Percentiles rank a stretch among this genome's conserved stretches.
phyloP scores from a whole-genome alignment of 2,329 filamentous ascomycete genomes.

The Penicillium sp. region DNA sequence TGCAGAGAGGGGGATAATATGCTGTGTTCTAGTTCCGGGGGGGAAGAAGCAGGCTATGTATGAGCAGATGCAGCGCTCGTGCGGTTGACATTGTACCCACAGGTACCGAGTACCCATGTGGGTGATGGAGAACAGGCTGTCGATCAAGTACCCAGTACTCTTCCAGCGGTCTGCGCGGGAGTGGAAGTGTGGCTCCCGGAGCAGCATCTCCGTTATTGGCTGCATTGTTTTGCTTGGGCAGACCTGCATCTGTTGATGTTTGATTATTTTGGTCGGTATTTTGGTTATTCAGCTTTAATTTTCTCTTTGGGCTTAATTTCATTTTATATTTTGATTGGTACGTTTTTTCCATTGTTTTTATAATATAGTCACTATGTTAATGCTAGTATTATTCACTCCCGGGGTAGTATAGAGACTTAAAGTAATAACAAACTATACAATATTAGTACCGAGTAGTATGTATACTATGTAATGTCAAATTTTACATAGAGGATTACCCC shows the following conservation, averaged over 20 bases:
- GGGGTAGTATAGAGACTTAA: background rate
- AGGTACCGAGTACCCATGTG: slow-evolving; percentile 8
- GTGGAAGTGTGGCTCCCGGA: slow-evolving; percentile 5
- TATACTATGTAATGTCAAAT: background rate
- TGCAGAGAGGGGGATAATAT: slow-evolving; percentile 7
- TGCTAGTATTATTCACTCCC: background rate
- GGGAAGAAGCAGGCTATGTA: slow-evolving; percentile 7
- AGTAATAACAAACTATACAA: background rate
- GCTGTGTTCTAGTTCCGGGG: slow-evolving; percentile 8
- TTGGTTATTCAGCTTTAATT: background rate
- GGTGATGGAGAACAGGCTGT: slow-evolving; percentile 3
- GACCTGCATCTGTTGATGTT: slow-evolving; percentile 17
- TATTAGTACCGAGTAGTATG: background rate
- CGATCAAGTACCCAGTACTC: slow-evolving; percentile 16
- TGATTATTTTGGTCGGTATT: slow-evolving; percentile 3
- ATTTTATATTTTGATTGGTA: background rate
- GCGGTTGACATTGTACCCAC: slow-evolving; percentile 10
- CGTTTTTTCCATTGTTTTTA: background rate
- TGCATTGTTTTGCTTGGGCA: slow-evolving; percentile 72
- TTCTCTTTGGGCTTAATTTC: background rate
- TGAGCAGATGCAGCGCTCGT: slow-evolving; percentile 7
- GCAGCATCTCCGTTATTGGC: slow-evolving; percentile 38
- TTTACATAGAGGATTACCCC: background rate
- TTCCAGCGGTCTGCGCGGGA: slow-evolving; percentile 17
- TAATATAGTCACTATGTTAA: background rate